These are phyloP conservation scores for Termitomyces sp. DNA, from an alignment of 768 basidiomycete genomes.

Conservation along the genomic window DNA sequence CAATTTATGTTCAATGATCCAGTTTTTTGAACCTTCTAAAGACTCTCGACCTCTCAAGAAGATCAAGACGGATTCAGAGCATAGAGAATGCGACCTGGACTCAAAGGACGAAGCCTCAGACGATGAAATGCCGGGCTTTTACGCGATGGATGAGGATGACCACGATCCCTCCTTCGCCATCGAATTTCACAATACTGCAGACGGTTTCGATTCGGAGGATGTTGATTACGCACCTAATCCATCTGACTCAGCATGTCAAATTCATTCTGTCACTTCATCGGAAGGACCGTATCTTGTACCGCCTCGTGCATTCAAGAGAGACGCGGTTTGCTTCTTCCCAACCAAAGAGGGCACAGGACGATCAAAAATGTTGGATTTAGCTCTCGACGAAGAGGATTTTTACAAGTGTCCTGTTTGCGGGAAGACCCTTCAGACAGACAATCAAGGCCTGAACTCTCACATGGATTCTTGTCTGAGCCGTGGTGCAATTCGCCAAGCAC, in stretches of 20 bases:
- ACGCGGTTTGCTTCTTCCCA: not conserved
- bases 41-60: conserved; percentile 33
- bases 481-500: conserved; percentile 69
- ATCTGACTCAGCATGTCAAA: conserved; percentile 12
- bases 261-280: conserved; percentile 7
- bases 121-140: conserved; percentile 47
- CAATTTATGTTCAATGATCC: not conserved
- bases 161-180: conserved; percentile 14
- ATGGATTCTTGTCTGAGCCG: conserved; percentile 86
- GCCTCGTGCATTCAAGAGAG: not conserved
- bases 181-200: conserved; percentile 16
- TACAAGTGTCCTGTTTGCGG: conserved; percentile 71
- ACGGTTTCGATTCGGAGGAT: conserved; percentile 9
- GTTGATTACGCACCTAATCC: not conserved
- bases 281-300: not conserved
- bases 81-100: conserved; percentile 14
- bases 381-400: conserved; percentile 13
- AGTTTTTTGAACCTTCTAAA: conserved; percentile 55
- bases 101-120: conserved; percentile 16
- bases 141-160: conserved; percentile 45
- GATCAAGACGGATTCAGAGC: conserved; percentile 27
- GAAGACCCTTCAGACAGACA: conserved; percentile 59
- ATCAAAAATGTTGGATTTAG: not conserved
- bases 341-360: not conserved
- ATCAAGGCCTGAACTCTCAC: conserved; percentile 78